Percentiles rank a stretch among this genome's conserved stretches.
These are phyloP conservation scores for Trametes punicea DNA, from an alignment of 768 basidiomycete species.

Conservation along the genomic window DNA sequence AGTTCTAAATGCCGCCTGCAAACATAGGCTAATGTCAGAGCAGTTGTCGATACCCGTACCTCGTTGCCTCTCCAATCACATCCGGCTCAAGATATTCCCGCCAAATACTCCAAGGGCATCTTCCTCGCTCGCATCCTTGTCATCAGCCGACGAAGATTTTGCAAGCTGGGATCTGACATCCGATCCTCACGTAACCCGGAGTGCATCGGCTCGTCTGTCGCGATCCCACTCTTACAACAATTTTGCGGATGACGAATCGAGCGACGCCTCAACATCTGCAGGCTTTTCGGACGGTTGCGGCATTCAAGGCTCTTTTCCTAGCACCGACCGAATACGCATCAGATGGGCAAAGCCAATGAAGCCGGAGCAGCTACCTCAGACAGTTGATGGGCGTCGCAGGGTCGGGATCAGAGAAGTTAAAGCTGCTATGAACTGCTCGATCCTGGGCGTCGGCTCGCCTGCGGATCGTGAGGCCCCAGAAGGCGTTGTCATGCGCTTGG, in stretches of 20 bases:
- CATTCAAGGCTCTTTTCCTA: constrained; percentile 77
- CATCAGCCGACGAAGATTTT: constrained; percentile 69
- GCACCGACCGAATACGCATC: constrained; percentile 69
- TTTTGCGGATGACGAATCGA: constrained; percentile 81
- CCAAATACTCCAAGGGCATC: constrained; percentile 47
- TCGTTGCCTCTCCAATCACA: constrained; percentile 72
- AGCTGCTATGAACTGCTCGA: constrained; percentile 60
- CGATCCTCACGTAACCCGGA: constrained; percentile 71
- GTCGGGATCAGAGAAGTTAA: constrained; percentile 69
- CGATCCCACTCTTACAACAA: constrained; percentile 61
- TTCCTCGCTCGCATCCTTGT: constrained; percentile 69
- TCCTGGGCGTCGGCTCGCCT: constrained; percentile 46
- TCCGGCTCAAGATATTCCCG: constrained; percentile 72
- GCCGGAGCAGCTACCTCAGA: constrained; percentile 40
- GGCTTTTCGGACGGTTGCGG: constrained; percentile 57
- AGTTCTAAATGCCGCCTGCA: constrained; percentile 2
- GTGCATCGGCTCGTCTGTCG: constrained; percentile 42
- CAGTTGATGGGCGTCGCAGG: constrained; percentile 53
- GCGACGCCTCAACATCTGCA: constrained; percentile 60
- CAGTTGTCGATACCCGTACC: constrained; percentile 78
- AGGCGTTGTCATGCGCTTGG: constrained; percentile 61
- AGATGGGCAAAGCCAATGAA: constrained; percentile 72
- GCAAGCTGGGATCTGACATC: constrained; percentile 72
- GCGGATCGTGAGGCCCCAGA: constrained; percentile 26
- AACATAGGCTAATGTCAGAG: not conserved